Evolutionary conservation across 805 yeast species (phyloP).

Genomic region (Kluyveromyces aestuarii): DNA sequence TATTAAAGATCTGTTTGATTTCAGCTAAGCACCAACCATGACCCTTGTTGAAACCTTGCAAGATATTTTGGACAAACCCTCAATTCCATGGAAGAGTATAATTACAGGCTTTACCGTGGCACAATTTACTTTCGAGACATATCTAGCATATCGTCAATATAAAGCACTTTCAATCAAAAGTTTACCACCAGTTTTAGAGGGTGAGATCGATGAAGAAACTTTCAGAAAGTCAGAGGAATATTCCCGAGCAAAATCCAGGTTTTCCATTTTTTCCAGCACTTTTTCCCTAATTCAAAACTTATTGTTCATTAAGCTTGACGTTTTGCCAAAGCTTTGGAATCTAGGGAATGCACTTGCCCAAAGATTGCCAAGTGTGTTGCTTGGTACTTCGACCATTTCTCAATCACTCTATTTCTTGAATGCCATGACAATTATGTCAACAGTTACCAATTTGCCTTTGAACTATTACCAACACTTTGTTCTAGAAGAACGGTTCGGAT

Average conservation of each 20-base stretch:
- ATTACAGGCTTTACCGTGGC: constrained; percentile 67
- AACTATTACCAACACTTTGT: constrained; percentile 75
- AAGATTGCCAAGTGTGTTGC: constrained; percentile 21
- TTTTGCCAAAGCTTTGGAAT: constrained; percentile 57
- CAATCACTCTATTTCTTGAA: constrained; percentile 63
- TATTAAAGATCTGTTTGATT: neutral
- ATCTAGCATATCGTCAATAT: constrained; percentile 71
- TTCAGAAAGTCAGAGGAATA: constrained; percentile 71
- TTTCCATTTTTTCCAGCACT: constrained; percentile 48
- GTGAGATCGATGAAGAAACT: constrained; percentile 62
- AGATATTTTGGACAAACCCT: constrained; percentile 51
- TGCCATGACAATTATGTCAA: constrained; percentile 39
- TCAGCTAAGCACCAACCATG: neutral
- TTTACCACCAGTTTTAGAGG: constrained; percentile 62
- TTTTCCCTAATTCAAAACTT: constrained; percentile 48
- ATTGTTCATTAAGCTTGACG: constrained; percentile 47
- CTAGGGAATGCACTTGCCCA: constrained; percentile 34
- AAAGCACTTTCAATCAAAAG: constrained; percentile 42
- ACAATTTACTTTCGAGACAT: constrained; percentile 66
- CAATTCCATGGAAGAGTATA: constrained; percentile 71
- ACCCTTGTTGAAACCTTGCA: constrained; percentile 31
- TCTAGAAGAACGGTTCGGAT: constrained; percentile 86
- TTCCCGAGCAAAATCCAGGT: constrained; percentile 67
- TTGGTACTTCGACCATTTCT: constrained; percentile 48
- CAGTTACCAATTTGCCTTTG: constrained; percentile 55